phyloP scores from a whole-genome alignment of 1,284 basidiomycete genomes.

The Cryptococcus sp. region DNA sequence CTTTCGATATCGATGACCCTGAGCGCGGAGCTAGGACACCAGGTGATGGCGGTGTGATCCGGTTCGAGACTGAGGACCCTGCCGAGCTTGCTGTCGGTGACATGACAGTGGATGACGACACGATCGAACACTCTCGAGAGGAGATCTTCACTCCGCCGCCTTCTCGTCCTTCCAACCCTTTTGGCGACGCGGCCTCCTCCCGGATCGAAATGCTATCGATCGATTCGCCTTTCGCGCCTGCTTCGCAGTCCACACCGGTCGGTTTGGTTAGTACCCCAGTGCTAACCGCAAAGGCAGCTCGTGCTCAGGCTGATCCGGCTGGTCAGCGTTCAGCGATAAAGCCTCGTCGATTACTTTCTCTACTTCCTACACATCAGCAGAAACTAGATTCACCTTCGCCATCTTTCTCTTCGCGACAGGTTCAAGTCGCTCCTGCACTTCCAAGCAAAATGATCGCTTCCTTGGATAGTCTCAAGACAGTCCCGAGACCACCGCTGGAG shows the following conservation, averaged over 20 bases:
- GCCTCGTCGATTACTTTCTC: constrained; percentile 9
- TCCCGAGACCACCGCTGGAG: constrained; percentile 2
- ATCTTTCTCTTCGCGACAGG: not conserved
- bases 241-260: not conserved
- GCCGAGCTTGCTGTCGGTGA: not conserved
- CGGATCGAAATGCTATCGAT: not conserved
- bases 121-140: not conserved
- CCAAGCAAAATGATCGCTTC: not conserved
- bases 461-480: not conserved
- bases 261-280: constrained; percentile 1
- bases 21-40: not conserved
- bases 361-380: constrained; percentile 6
- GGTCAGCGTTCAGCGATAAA: not conserved
- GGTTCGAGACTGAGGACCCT: constrained; percentile 11
- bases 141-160: constrained; percentile 6
- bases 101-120: constrained; percentile 7
- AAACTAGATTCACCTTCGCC: not conserved
- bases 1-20: not conserved
- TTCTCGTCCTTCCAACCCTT: not conserved
- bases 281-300: constrained; percentile 3
- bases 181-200: not conserved
- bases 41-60: constrained; percentile 2
- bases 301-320: not conserved
- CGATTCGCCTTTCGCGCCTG: constrained; percentile 1
- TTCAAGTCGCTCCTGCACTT: not conserved